Base-by-base conservation (phyloP, 169 alveolate species). In the Plasmodium billcollinsi region DNA sequence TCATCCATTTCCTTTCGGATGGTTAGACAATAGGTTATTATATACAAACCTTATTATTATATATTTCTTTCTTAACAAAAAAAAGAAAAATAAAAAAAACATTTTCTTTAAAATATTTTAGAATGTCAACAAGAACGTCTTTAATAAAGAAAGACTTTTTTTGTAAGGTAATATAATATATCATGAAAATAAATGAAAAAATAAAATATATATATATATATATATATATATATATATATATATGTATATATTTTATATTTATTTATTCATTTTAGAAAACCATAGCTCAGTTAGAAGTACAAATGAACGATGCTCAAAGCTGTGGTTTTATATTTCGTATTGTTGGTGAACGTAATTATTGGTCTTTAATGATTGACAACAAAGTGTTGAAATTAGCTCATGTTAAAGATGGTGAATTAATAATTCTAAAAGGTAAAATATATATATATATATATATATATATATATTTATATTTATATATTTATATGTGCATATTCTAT, bases 1-100 rank as follows among this genome's bases (percentile, higher is more conserved):
- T 58, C 91, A 83, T 71, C 83, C 91, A 43, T 83, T 83, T 69
- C 91, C 91, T 12, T 83, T 83, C 29, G 91, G 91, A 58, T 83
- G 91, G 91, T 47, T 83, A 20, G 91, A 83, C 72, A 83, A 83
- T 12, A 83, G 91, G 91, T 83, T 83, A 49, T 33, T 29, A n/a
- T 26, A 45, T 21, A 62, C 29, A 24, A 14, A 33, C 1, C 11
- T 24, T 67, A 67, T 33, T 29, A 15, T 11, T 67, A 15, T 67
- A 33, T 12, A 67, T 15, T 12, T 15, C 8, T 67, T 67, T 67
- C 18, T 33, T 62, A 21, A 62, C 6, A 24, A 39, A 5, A 39
- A 39, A 39, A 39, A 6, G 9, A 7, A 39, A 39, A 39, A 39
- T 5, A 39, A 39, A 39, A 39, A 39, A 62, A 21, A 67, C 0